Conservation (phyloP, 805 yeast species). For the Cyberlindnera mrakii region DNA sequence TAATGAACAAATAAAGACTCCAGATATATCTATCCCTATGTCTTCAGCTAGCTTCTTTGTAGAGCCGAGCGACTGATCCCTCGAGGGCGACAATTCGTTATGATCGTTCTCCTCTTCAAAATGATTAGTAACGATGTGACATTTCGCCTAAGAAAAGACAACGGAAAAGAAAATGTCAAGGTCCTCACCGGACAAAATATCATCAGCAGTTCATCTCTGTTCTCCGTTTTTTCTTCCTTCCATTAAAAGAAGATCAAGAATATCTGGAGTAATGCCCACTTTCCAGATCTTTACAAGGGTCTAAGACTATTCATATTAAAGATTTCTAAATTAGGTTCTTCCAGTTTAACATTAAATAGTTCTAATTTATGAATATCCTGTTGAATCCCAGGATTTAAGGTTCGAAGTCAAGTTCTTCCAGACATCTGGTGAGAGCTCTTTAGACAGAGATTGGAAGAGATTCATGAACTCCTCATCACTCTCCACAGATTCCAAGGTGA, state of each 20-base stretch:
- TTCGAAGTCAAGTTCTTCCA: constrained; percentile 19
- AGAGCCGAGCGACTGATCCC: too few species aligned
- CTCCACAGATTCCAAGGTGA: constrained; percentile 8
- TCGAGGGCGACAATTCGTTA: too few species aligned
- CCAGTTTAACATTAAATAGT: background rate
- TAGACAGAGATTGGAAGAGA: constrained; percentile 15
- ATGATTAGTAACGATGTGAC: constrained; percentile 38
- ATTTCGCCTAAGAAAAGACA: constrained; percentile 54
- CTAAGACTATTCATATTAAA: too few species aligned
- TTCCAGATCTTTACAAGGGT: too few species aligned
- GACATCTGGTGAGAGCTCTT: constrained; percentile 15
- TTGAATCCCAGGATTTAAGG: constrained; percentile 19
- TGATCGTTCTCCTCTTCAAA: constrained; percentile 41
- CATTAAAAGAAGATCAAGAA: too few species aligned
- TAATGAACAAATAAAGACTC: too few species aligned
- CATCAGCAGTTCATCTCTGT: constrained; percentile 43
- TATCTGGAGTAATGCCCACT: too few species aligned
- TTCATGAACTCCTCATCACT: constrained; percentile 4
- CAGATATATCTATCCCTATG: too few species aligned
- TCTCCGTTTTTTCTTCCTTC: too few species aligned
- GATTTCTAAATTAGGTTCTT: too few species aligned
- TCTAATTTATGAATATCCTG: constrained; percentile 5
- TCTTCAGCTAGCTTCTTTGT: constrained; percentile 41
- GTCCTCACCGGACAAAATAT: constrained; percentile 61
- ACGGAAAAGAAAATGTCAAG: constrained; percentile 54